A percentile compares a stretch with the other conserved stretches of the same genome.
Evolutionary conservation across 306 rosid species (phyloP).

Genomic region (Malus domestica): DNA sequence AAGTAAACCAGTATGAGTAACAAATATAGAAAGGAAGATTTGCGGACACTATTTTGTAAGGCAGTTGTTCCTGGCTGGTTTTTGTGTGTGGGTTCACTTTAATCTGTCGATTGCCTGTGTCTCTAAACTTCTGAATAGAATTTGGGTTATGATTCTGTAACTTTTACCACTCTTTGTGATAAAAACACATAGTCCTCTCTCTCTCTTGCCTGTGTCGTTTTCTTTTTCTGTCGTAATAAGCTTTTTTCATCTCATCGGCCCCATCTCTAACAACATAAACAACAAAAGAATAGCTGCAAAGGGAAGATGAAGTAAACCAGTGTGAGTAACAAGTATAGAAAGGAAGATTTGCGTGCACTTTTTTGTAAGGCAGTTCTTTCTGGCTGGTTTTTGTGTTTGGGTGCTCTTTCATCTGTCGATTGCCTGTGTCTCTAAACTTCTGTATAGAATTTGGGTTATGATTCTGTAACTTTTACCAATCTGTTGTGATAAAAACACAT

Average conservation of each 20-base stretch:
- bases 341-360: neutral
- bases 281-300: neutral
- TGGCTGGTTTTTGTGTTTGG: neutral
- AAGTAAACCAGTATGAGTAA: neutral
- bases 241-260: neutral
- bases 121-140: neutral
- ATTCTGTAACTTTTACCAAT: neutral
- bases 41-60: neutral
- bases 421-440: neutral
- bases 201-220: neutral
- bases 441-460: neutral
- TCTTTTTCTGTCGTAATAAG: neutral
- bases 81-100: neutral
- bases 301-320: neutral
- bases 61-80: neutral
- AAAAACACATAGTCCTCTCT: neutral
- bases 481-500: neutral
- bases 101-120: neutral
- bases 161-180: neutral
- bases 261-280: neutral
- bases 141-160: neutral
- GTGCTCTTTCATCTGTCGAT: neutral
- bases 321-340: neutral
- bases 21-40: neutral
- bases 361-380: neutral